A percentile compares a stretch with the other conserved stretches of the same genome.
Evolutionary conservation across 768 basidiomycete species (phyloP).

Genomic region (Mycena latifolia): DNA sequence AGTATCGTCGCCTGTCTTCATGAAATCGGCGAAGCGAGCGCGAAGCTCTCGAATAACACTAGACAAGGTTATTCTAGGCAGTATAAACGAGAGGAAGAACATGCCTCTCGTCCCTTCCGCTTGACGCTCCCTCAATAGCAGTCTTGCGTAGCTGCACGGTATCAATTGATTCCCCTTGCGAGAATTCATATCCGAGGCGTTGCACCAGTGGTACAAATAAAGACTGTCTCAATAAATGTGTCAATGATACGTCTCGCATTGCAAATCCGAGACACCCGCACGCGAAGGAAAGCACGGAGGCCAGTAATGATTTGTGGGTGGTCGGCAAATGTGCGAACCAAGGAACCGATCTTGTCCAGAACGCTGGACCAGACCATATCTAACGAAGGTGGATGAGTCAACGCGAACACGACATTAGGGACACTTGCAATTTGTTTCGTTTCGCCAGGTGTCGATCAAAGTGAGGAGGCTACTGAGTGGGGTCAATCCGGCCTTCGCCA

Average conservation of each 20-base stretch:
- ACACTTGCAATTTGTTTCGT: constrained; percentile 85
- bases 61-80: not conserved
- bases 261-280: constrained; percentile 45
- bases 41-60: constrained; percentile 81
- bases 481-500: constrained; percentile 85
- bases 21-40: constrained; percentile 76
- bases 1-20: constrained; percentile 79
- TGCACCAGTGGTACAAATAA: constrained; percentile 83
- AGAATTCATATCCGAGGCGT: constrained; percentile 83
- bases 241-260: not conserved
- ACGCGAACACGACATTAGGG: too few relatives aligned
- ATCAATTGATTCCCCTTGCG: constrained; percentile 73
- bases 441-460: constrained; percentile 74
- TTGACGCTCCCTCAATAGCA: constrained; percentile 68
- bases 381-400: constrained; percentile 45
- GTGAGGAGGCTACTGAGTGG: constrained; percentile 82
- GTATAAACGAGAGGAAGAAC: not conserved
- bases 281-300: constrained; percentile 71
- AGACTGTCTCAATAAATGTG: constrained; percentile 50
- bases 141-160: constrained; percentile 78
- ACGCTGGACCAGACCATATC: constrained; percentile 89
- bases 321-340: constrained; percentile 88
- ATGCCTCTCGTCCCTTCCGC: constrained; percentile 39
- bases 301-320: constrained; percentile 63
- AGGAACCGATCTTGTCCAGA: constrained; percentile 60